Conservation (phyloP, 176 grass and related monocot species). For the Miscanthus lutarioriparius region DNA sequence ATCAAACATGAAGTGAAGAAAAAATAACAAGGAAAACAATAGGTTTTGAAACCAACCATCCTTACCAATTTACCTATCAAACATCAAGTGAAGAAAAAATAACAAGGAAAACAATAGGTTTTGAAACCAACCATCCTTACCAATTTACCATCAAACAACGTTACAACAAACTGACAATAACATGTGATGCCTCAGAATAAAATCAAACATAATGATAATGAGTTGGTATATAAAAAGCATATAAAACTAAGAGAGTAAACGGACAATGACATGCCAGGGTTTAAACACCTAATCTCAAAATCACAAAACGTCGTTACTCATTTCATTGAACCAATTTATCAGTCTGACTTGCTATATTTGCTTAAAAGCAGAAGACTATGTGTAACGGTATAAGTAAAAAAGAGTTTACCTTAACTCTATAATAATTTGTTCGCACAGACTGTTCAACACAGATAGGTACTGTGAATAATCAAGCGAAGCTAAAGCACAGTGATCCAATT, state of each 20-base stretch:
- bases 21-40: too few relatives aligned
- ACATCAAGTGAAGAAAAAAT: not conserved
- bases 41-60: too few relatives aligned
- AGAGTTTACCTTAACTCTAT: not conserved
- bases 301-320: not conserved
- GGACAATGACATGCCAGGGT: not conserved
- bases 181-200: not conserved
- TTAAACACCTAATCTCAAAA: not conserved
- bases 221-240: not conserved
- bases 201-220: not conserved
- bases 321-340: slow-evolving; percentile 1
- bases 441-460: not conserved
- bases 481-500: slow-evolving; percentile 20
- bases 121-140: not conserved
- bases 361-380: not conserved
- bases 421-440: not conserved
- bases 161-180: not conserved
- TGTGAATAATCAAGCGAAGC: slow-evolving; percentile 24
- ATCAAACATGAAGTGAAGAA: too few relatives aligned
- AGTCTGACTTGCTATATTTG: not conserved
- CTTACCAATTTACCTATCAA: not conserved
- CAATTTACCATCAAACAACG: not conserved
- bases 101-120: not conserved
- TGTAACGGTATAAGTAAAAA: not conserved
- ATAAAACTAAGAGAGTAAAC: not conserved